A percentile compares a stretch with the other conserved stretches of the same genome.
Conservation (phyloP, 108 stramenopile genomes). For the Nannochloropsis granulata region DNA sequence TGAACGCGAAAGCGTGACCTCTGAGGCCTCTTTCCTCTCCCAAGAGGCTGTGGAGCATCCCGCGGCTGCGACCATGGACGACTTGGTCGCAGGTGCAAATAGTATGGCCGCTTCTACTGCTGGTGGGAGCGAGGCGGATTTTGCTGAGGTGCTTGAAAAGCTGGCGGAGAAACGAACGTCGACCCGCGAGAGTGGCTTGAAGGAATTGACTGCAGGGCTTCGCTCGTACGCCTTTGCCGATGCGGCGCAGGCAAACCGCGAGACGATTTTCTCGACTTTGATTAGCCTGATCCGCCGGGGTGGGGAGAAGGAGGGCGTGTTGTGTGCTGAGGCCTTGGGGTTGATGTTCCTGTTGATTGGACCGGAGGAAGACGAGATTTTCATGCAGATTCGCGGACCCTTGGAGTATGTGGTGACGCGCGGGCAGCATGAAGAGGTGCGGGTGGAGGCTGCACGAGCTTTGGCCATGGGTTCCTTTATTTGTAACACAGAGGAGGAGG, state of each 20-base stretch:
- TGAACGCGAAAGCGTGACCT: not conserved
- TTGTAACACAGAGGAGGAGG: constrained; percentile 10
- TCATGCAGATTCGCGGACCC: not conserved
- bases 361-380: constrained; percentile 15
- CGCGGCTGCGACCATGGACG: not conserved
- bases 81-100: not conserved
- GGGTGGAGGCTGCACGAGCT: constrained; percentile 7
- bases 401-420: constrained; percentile 11
- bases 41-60: not conserved
- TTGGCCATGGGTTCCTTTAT: constrained; percentile 16
- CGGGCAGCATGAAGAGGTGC: constrained; percentile 1
- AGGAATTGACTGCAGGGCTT: constrained; percentile 6
- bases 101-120: not conserved
- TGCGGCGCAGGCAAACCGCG: constrained; percentile 8
- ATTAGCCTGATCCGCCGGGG: constrained; percentile 1
- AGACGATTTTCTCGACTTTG: constrained; percentile 1
- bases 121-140: not conserved
- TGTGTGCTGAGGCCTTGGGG: constrained; percentile 4
- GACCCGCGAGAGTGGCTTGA: constrained; percentile 3
- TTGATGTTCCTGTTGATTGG: constrained; percentile 15
- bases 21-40: not conserved
- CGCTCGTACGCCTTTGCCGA: constrained; percentile 7
- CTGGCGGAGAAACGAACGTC: constrained; percentile 21
- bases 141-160: constrained; percentile 13
- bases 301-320: not conserved